A percentile compares a stretch with the other conserved stretches of the same genome.
Evolutionary conservation across 2,329 filamentous ascomycete genomes (phyloP).

Genomic region (Talaromyces sp.): DNA sequence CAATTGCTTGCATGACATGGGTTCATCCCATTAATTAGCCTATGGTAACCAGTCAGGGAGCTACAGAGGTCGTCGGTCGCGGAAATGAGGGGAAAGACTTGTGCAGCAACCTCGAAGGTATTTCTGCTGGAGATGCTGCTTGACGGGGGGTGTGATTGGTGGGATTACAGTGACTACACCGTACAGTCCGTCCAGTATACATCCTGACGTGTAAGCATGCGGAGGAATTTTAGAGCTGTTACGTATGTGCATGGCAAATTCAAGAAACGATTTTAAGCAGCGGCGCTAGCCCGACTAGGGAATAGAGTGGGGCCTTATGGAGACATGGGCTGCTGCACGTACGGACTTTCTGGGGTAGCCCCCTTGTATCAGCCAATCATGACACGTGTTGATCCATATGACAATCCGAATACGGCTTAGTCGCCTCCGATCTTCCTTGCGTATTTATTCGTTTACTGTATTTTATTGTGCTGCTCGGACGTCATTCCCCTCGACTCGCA

Average conservation of each 20-base stretch:
- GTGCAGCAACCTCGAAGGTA: too few relatives aligned
- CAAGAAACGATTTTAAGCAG: not conserved
- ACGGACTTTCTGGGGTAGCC: not conserved
- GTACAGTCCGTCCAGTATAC: too few relatives aligned
- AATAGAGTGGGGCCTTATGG: not conserved
- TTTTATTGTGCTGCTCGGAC: not conserved
- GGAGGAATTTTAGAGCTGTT: not conserved
- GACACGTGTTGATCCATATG: not conserved
- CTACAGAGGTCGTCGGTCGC: not conserved
- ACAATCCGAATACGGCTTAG: not conserved
- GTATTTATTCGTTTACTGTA: not conserved
- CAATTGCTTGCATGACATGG: not conserved
- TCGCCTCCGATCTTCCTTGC: not conserved
- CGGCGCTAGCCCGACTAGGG: not conserved
- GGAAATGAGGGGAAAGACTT: constrained; percentile 9
- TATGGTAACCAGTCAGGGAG: not conserved
- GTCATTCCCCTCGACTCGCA: not conserved
- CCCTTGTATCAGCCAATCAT: not conserved
- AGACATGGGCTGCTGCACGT: not conserved
- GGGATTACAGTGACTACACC: not conserved
- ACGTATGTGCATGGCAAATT: not conserved
- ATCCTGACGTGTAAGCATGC: not conserved
- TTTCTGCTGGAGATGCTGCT: not conserved
- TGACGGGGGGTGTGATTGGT: not conserved
- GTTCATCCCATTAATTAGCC: not conserved